Base-by-base conservation (phyloP, 1,284 basidiomycete species). In the Ustilago curta region DNA sequence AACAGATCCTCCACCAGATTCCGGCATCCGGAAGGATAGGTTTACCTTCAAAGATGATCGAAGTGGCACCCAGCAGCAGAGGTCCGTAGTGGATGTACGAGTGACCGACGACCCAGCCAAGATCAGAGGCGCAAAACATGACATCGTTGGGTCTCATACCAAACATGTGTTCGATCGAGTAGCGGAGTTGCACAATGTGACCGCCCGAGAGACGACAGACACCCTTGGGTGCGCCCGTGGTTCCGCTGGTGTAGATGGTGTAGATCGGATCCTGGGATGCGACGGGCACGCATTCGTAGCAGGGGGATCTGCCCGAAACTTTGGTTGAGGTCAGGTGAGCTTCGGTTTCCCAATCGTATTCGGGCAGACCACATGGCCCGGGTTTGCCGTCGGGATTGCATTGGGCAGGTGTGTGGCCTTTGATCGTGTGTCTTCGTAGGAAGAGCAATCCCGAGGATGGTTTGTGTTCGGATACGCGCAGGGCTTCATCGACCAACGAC, bases 31-130 rank as follows among this genome's bases (percentile, higher is more conserved):
- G 82, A 18, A 83, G 56, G 27, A 82, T 67, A n/a, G 80, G 82
- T 48, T 83, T 83, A 39, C 82, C 82, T 40, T 83, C 82, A 37
- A 83, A 83, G 21, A 83, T 72, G 44, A 83, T 69, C 14, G 78
- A 77, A 21, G 80, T 69, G 4, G 70, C 74, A 16, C 82, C 82
- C 3, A 83, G 58, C 4, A 84, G 59, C 3, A 82, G 70, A 2
- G 82, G 82, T 2, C 71, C 80, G 51, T 80, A 83, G 64, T 81
- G 70, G 56, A 79, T 77, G 58, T 76, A 78, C 8, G 74, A 76
- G 39, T 70, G 70, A 7, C 74, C 71, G 7, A 73, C 70, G 21
- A 79, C 70, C 71, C 79, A 83, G 39, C 81, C 77, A 12, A 80
- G 66, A 35, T 77, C 74, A 1, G 70, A 72, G 5, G 77, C 70